These are phyloP conservation scores for Heritiera littoralis DNA, from an alignment of 345 rosid species.

Conservation along the genomic window DNA sequence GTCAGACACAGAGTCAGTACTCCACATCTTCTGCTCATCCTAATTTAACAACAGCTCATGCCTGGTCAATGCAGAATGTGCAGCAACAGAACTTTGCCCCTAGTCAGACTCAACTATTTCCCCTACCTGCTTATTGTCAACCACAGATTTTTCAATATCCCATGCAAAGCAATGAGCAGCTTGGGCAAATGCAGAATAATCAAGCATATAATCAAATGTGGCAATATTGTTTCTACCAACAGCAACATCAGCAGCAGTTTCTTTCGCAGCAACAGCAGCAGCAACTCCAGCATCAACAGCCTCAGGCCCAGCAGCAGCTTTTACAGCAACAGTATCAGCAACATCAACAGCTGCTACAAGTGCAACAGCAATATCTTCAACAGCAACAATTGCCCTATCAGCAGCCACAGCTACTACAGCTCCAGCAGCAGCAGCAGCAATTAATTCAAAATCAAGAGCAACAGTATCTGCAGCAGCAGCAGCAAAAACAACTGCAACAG, in stretches of 20 bases:
- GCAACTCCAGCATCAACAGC: conserved; percentile 36
- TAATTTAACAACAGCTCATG: conserved; percentile 35
- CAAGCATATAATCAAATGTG: conserved; percentile 71
- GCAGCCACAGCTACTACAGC: conserved; percentile 35
- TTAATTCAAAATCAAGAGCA: conserved; percentile 27
- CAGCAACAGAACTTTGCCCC: conserved; percentile 44
- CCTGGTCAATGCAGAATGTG: conserved; percentile 36
- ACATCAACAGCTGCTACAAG: conserved; percentile 46
- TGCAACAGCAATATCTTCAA: conserved; percentile 34
- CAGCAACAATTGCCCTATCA: conserved; percentile 42
- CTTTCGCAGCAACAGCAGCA: conserved; percentile 14
- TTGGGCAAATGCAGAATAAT: conserved; percentile 44
- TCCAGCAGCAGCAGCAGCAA: conserved; percentile 28
- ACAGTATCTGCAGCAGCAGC: conserved; percentile 12
- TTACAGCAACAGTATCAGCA: conserved; percentile 44
- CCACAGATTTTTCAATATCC: conserved; percentile 46
- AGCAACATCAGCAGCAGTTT: conserved; percentile 21
- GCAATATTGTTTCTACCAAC: conserved; percentile 76
- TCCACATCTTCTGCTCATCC: conserved; percentile 32
- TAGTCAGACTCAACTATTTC: conserved; percentile 35
- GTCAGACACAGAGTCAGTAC: conserved; percentile 33
- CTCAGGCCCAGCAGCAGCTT: conserved; percentile 34
- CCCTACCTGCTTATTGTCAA: conserved; percentile 43
- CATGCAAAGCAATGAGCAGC: conserved; percentile 48
- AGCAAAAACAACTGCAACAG: no score